Base-by-base conservation (phyloP, 106 monocot genomes). In the Dioscorea alata region DNA sequence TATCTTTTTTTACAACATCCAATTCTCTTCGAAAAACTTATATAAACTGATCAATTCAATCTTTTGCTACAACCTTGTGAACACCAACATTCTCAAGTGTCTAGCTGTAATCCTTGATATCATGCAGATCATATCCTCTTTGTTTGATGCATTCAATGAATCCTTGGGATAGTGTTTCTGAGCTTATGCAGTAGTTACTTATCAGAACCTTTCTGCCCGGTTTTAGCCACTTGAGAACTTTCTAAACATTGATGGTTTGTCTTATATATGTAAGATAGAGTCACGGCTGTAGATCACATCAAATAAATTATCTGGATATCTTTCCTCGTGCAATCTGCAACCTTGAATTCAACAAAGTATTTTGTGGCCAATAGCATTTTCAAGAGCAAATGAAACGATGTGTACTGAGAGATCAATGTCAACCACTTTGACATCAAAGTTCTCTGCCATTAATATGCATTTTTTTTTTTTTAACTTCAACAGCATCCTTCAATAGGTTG, bases 71-170 rank as follows among this genome's bases (percentile, higher is more conserved):
- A 59, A 97, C 92, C 21, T 89, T 78, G 54, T 65, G 33, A 53
- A 97, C 92, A 59, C 92, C 97, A 69, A 89, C 89, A 79, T 82
- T 84, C 79, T 75, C 71, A 2, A 97, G 86, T 89, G 92, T 89
- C 97, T 97, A 74, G 57, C 92, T 89, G 42, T 97, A 97, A 59
- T 80, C 52, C 31, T 85, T 76, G 9, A 97, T 89, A 69, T 92
- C 89, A 61, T 97, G 97, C 33, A 97, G 78, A 80, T 97, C 92
- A 71, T 97, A 97, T 24, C 89, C 97, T 67, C 97, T 86, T 69
- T 97, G 85, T 69, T 85, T 82, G 34, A 97, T 97, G 50, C 92
- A 97, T 19, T 81, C 86, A 4, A 72, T 72, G 73, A 97, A 97
- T 54, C 92, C 97, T 20, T 75, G 62, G 0, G 97, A 84, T 13